Percentiles rank a stretch among this genome's conserved stretches.
These are phyloP conservation scores for Fennellomyces sp. DNA, from an alignment of 371 early-diverging fungal species.

Conservation along the genomic window DNA sequence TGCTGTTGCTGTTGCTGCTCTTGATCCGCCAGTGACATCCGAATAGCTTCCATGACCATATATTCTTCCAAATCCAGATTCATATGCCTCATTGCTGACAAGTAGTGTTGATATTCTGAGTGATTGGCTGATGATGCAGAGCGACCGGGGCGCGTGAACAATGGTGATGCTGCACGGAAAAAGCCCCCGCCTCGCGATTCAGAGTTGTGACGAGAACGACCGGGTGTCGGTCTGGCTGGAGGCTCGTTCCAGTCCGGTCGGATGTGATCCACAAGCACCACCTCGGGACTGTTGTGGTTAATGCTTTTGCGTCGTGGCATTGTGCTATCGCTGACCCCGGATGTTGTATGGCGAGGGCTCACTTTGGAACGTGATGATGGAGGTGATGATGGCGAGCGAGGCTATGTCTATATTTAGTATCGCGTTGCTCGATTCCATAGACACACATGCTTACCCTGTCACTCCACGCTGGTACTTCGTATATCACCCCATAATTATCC, in stretches of 20 bases:
- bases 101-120: slow-evolving; percentile 62
- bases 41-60: slow-evolving; percentile 90
- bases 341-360: slow-evolving; percentile 36
- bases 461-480: slow-evolving; percentile 61
- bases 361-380: background rate
- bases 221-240: slow-evolving; percentile 28
- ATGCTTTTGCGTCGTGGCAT: slow-evolving; percentile 59
- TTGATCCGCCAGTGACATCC: slow-evolving; percentile 71
- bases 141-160: slow-evolving; percentile 37
- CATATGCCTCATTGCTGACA: slow-evolving; percentile 40
- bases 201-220: slow-evolving; percentile 48
- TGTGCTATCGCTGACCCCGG: slow-evolving; percentile 32
- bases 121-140: slow-evolving; percentile 43
- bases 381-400: background rate
- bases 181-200: slow-evolving; percentile 36
- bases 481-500: slow-evolving; percentile 82
- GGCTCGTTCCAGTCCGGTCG: slow-evolving; percentile 71
- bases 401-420: too few relatives aligned
- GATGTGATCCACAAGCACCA: slow-evolving; percentile 80
- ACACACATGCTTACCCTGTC: slow-evolving; percentile 16
- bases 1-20: background rate
- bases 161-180: slow-evolving; percentile 22
- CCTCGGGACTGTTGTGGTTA: slow-evolving; percentile 61
- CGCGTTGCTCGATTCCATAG: background rate
- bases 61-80: slow-evolving; percentile 86